A percentile compares a stretch with the other conserved stretches of the same genome.
These are phyloP conservation scores for Arthrobotrys megalospora DNA, from an alignment of 2,329 filamentous ascomycete genomes.

Conservation along the genomic window DNA sequence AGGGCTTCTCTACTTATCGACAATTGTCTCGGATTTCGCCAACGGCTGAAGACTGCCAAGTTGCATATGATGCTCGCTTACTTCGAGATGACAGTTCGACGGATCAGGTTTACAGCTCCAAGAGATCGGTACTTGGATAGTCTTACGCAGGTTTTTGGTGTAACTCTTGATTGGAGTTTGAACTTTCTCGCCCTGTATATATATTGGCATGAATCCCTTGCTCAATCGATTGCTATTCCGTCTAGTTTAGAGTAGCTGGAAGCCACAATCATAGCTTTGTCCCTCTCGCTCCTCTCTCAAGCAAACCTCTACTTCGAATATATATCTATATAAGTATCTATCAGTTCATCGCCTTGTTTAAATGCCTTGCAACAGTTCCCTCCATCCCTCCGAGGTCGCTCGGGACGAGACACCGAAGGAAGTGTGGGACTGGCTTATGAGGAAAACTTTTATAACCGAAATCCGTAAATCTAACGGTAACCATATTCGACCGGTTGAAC, in stretches of 20 bases:
- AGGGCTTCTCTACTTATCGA: neutral
- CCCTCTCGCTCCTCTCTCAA: too few relatives aligned
- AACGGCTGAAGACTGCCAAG: conserved; percentile 19
- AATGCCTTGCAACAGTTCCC: conserved; percentile 42
- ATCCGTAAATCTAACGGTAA: neutral
- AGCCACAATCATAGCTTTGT: too few relatives aligned
- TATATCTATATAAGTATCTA: too few relatives aligned
- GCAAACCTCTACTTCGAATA: too few relatives aligned
- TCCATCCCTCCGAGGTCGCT: conserved; percentile 43
- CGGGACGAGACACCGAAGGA: conserved; percentile 41
- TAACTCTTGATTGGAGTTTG: neutral
- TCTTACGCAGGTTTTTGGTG: neutral
- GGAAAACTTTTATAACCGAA: conserved; percentile 13
- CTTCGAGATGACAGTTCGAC: conserved; percentile 4
- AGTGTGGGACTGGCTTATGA: conserved; percentile 53
- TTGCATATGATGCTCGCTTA: conserved; percentile 5
- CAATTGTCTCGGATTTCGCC: conserved; percentile 16
- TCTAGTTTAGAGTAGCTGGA: neutral
- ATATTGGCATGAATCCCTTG: neutral
- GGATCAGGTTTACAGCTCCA: neutral
- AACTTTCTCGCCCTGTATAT: neutral
- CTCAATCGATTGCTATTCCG: neutral
- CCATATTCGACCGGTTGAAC: neutral
- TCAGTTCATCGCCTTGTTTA: too few relatives aligned
- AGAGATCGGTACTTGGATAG: neutral